A percentile compares a stretch with the other conserved stretches of the same genome.
Conservation (phyloP, 2,329 filamentous ascomycete species). For the Fusarium duplospermum region DNA sequence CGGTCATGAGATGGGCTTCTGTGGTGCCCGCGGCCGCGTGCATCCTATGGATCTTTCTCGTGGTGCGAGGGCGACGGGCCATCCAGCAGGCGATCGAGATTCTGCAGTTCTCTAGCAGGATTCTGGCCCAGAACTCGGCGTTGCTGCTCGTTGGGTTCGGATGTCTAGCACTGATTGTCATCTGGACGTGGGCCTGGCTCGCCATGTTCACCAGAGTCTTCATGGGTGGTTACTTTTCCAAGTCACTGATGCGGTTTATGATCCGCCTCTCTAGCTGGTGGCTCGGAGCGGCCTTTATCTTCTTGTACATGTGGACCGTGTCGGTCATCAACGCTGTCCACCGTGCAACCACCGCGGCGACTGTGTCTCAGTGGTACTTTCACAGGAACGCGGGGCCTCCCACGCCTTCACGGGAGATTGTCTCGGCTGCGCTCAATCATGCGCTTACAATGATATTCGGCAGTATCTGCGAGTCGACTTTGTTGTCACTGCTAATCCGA, state of each 20-base stretch:
- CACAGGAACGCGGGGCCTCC: slow-evolving; percentile 86
- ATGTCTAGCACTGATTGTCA: slow-evolving; percentile 78
- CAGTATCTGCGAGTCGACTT: slow-evolving; percentile 88
- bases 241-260: slow-evolving; percentile 73
- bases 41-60: slow-evolving; percentile 84
- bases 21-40: slow-evolving; percentile 80
- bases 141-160: slow-evolving; percentile 86
- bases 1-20: slow-evolving; percentile 87
- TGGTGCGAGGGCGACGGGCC: slow-evolving; percentile 82
- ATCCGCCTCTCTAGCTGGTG: slow-evolving; percentile 93
- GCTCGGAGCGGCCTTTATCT: slow-evolving; percentile 90
- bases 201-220: slow-evolving; percentile 97
- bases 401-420: slow-evolving; percentile 82
- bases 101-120: slow-evolving; percentile 90
- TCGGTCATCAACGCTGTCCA: slow-evolving; percentile 90
- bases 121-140: slow-evolving; percentile 85
- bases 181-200: slow-evolving; percentile 97
- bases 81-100: slow-evolving; percentile 88
- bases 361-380: slow-evolving; percentile 99
- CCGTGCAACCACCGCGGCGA: slow-evolving; percentile 90
- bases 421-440: slow-evolving; percentile 84
- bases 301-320: slow-evolving; percentile 96
- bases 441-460: slow-evolving; percentile 89
- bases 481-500: slow-evolving; percentile 83
- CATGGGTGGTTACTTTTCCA: slow-evolving; percentile 86